A percentile compares a stretch with the other conserved stretches of the same genome.
phyloP scores from a whole-genome alignment of 2,329 filamentous ascomycete genomes.

The Ophiostoma perfectum region DNA sequence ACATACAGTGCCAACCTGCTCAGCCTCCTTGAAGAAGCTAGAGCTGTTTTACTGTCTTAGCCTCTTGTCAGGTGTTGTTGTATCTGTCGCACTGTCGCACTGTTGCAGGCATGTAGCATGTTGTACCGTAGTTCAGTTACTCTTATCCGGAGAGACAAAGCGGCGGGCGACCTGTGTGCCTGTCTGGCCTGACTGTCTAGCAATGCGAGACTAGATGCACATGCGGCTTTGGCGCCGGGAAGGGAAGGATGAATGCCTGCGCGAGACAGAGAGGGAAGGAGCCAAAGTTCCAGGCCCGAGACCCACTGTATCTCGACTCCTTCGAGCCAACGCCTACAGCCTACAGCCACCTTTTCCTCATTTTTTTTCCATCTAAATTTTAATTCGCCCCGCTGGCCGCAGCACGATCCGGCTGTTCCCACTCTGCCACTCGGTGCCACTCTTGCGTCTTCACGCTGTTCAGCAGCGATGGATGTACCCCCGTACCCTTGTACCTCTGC shows the following conservation, averaged over 20 bases:
- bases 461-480: too few relatives aligned
- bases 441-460: too few relatives aligned
- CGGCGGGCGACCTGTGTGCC: too few relatives aligned
- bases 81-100: too few relatives aligned
- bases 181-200: too few relatives aligned
- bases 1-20: conserved; percentile 1
- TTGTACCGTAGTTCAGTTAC: not conserved
- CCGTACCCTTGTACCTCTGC: too few relatives aligned
- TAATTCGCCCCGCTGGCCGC: conserved; percentile 9
- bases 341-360: not conserved
- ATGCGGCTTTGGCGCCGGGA: too few relatives aligned
- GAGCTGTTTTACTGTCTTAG: not conserved
- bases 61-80: not conserved
- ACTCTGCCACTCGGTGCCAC: too few relatives aligned
- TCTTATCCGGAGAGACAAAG: conserved; percentile 6
- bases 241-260: too few relatives aligned
- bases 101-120: too few relatives aligned
- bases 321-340: not conserved
- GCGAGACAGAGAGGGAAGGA: not conserved
- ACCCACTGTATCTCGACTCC: not conserved
- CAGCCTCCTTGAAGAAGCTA: conserved; percentile 11
- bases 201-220: too few relatives aligned
- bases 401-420: not conserved
- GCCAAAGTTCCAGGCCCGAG: not conserved
- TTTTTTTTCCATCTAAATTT: not conserved